A percentile compares a stretch with the other conserved stretches of the same genome.
These are phyloP conservation scores for Yamadazyma songkhlaensis DNA, from an alignment of 1,139 yeast species.

Conservation along the genomic window DNA sequence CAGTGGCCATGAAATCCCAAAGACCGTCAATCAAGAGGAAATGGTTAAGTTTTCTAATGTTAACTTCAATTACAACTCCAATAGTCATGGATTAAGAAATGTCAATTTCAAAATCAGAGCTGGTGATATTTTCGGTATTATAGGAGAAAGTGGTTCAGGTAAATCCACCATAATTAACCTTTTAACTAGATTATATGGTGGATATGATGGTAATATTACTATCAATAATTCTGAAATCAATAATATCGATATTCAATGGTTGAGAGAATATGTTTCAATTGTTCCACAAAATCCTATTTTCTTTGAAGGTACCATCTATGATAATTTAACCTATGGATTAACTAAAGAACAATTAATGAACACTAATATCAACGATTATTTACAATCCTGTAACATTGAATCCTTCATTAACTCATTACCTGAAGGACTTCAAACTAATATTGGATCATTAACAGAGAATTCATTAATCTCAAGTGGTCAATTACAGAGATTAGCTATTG, in stretches of 20 bases:
- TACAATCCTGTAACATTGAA: slow-evolving; percentile 47
- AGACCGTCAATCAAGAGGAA: slow-evolving; percentile 8
- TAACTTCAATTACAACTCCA: slow-evolving; percentile 45
- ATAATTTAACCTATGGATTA: slow-evolving; percentile 67
- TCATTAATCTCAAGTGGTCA: slow-evolving; percentile 75
- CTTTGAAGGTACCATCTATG: slow-evolving; percentile 64
- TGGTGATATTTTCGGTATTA: slow-evolving; percentile 57
- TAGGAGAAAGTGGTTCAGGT: slow-evolving; percentile 81
- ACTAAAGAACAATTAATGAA: slow-evolving; percentile 19
- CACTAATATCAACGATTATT: slow-evolving; percentile 38
- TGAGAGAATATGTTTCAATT: slow-evolving; percentile 54
- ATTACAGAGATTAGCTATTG: slow-evolving; percentile 71
- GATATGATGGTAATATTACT: slow-evolving; percentile 30
- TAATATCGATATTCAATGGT: slow-evolving; percentile 42
- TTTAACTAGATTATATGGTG: slow-evolving; percentile 49
- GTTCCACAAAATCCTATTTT: slow-evolving; percentile 70
- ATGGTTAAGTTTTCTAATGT: slow-evolving; percentile 42
- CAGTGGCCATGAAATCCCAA: slow-evolving; percentile 22
- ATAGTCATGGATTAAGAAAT: slow-evolving; percentile 26
- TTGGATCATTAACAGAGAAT: slow-evolving; percentile 47
- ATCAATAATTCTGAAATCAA: slow-evolving; percentile 43
- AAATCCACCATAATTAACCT: slow-evolving; percentile 66
- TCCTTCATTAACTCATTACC: slow-evolving; percentile 54
- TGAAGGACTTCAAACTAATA: slow-evolving; percentile 51
- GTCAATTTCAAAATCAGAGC: slow-evolving; percentile 38